Evolutionary conservation across 2,329 filamentous ascomycete species (phyloP).

Genomic region (Ploettnerulaceae sp.): DNA sequence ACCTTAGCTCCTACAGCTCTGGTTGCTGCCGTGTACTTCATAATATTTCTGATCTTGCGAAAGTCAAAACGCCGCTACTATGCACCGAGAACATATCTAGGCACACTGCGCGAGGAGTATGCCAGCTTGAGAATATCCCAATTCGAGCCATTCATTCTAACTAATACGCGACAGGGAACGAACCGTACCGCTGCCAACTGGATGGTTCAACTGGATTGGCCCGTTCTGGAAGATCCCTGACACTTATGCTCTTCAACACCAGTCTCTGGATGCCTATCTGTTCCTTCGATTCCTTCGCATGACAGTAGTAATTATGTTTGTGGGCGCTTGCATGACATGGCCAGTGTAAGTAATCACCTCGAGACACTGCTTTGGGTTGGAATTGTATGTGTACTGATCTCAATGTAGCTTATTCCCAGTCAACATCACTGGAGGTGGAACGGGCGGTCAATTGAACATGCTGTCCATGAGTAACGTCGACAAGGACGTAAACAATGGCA

Average conservation of each 20-base stretch:
- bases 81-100: slow-evolving; percentile 51
- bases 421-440: slow-evolving; percentile 74
- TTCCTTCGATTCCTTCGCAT: slow-evolving; percentile 86
- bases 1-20: slow-evolving; percentile 44
- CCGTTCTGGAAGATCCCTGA: slow-evolving; percentile 66
- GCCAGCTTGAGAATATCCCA: slow-evolving; percentile 4
- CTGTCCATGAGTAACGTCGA: slow-evolving; percentile 75
- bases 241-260: slow-evolving; percentile 79
- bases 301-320: slow-evolving; percentile 70
- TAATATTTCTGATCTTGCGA: slow-evolving; percentile 46
- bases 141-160: neutral
- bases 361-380: neutral
- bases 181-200: slow-evolving; percentile 53
- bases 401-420: slow-evolving; percentile 60
- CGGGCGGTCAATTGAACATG: slow-evolving; percentile 62
- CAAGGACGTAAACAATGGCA: slow-evolving; percentile 44
- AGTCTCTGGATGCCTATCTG: slow-evolving; percentile 87
- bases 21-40: slow-evolving; percentile 41
- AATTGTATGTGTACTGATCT: neutral
- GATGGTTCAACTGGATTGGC: slow-evolving; percentile 62
- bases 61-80: slow-evolving; percentile 45
- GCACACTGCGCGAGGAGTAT: slow-evolving; percentile 42
- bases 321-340: slow-evolving; percentile 80
- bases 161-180: slow-evolving; percentile 43
- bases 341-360: slow-evolving; percentile 49